Percentiles rank a stretch among this genome's conserved stretches.
phyloP scores from a whole-genome alignment of 228 moss, liverwort and hornwort species.

The Sphagnum fallax region DNA sequence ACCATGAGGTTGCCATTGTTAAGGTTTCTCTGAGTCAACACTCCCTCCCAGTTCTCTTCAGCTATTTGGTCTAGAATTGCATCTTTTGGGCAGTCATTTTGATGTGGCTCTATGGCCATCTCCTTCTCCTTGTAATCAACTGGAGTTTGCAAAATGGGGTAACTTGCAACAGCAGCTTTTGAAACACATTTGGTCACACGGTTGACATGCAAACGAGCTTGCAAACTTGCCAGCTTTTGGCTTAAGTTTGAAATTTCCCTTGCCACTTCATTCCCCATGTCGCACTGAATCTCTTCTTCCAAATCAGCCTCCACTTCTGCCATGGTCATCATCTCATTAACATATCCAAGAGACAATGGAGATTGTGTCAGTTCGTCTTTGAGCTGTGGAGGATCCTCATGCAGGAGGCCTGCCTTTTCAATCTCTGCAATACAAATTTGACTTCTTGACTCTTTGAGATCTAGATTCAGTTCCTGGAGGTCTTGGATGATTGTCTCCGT shows the following conservation, averaged over 20 bases:
- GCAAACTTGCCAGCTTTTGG: constrained; percentile 16
- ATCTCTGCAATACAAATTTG: not conserved
- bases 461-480: no score
- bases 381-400: not conserved
- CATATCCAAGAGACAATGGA: not conserved
- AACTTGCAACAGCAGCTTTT: constrained; percentile 13
- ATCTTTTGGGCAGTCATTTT: no score
- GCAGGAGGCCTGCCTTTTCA: constrained; percentile 5
- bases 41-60: no score
- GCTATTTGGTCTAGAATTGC: no score
- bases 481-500: no score
- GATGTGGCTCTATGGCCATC: not conserved
- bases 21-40: no score
- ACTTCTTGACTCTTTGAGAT: no score
- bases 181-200: not conserved
- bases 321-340: not conserved
- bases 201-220: constrained; percentile 8
- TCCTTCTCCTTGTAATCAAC: not conserved
- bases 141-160: constrained; percentile 15
- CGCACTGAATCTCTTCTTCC: constrained; percentile 16
- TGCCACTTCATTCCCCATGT: constrained; percentile 16
- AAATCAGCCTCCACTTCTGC: constrained; percentile 8
- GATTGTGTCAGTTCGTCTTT: constrained; percentile 1
- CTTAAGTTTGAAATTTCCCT: constrained; percentile 14
- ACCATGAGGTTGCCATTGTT: no score